These are phyloP conservation scores for Colletotrichum caudatum DNA, from an alignment of 2,329 filamentous ascomycete genomes.

Conservation along the genomic window DNA sequence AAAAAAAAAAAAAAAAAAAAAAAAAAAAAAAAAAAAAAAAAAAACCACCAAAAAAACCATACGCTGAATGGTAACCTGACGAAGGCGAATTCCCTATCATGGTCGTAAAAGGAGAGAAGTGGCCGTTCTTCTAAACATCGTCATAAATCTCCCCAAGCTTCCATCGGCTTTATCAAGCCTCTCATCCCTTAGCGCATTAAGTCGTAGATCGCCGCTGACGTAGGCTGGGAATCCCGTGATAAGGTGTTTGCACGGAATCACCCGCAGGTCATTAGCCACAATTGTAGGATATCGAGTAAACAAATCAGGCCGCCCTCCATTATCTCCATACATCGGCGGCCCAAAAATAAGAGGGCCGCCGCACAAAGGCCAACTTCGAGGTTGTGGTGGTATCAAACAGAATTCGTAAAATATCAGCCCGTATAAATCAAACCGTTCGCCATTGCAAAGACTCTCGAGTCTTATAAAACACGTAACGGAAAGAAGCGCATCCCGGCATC, in stretches of 20 bases:
- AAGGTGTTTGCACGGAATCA: neutral
- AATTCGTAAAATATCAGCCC: constrained; percentile 30
- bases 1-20: neutral
- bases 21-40: neutral
- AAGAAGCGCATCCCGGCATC: constrained; percentile 6
- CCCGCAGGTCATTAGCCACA: neutral
- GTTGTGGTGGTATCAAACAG: constrained; percentile 43
- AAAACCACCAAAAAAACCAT: neutral
- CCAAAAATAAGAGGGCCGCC: constrained; percentile 33
- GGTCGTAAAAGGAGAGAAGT: constrained; percentile 24
- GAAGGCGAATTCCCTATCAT: constrained; percentile 17
- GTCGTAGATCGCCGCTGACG: constrained; percentile 16
- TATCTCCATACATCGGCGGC: constrained; percentile 22
- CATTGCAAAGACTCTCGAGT: constrained; percentile 1
- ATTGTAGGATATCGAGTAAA: constrained; percentile 24
- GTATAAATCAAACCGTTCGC: constrained; percentile 4
- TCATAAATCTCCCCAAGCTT: constrained; percentile 21
- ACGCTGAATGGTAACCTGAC: constrained; percentile 14
- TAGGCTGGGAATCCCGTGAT: neutral
- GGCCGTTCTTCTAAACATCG: constrained; percentile 20
- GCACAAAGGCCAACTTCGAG: constrained; percentile 31
- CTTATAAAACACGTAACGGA: neutral
- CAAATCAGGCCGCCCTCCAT: constrained; percentile 6
- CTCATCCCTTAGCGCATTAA: constrained; percentile 30
- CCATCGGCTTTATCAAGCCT: constrained; percentile 9